Evolutionary conservation across 768 basidiomycete genomes (phyloP), one percentile per base, ranked within the genome.

Genomic region (Tubosaeta sp.): DNA sequence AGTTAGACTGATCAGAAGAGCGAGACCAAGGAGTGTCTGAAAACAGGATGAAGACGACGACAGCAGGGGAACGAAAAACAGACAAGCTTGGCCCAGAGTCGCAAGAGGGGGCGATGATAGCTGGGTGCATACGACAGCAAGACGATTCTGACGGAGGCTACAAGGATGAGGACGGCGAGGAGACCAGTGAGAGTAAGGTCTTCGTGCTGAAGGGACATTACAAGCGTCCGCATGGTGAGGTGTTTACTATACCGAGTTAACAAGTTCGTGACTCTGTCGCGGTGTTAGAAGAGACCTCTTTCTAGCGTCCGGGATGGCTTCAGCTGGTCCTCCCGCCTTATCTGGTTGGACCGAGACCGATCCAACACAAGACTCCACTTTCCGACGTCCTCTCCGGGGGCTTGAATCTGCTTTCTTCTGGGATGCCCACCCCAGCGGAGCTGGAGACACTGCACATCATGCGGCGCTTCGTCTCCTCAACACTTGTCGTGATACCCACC

Each of bases 81-180:
- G 55, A 92, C 92, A 32, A 87, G 68, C 67, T 94, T 94, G 18
- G 64, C 61, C 49, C 72, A 65, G 38, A 90, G 69, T 24, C 85
- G 55, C 66, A 76, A 67, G 19, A 68, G 62, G 21, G 76, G 70
- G 55, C 77, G 61, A 36, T 64, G 59, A 43, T 70, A 65, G 51
- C 3, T 57, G 30, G 52, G 68, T 41, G 11, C 55, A 45, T 29
- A 61, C 36, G 42, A 51, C 63, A 60, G 21, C 75, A 59, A 13
- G 31, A 67, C 65, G 18, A 75, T 70, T 29, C 71, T 72, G 38
- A 71, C 46, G 19, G 77, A 60, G 6, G 73, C 69, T 10, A 73
- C 54, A 48, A 82, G 27, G 30, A 82, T 47, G 47, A 85, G 62
- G 9, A 73, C 36, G 2, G 71, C 71, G 45, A 86, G 71, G 1